phyloP scores from a whole-genome alignment of 768 basidiomycete species.

The Agaricus sinodeliciosus region DNA sequence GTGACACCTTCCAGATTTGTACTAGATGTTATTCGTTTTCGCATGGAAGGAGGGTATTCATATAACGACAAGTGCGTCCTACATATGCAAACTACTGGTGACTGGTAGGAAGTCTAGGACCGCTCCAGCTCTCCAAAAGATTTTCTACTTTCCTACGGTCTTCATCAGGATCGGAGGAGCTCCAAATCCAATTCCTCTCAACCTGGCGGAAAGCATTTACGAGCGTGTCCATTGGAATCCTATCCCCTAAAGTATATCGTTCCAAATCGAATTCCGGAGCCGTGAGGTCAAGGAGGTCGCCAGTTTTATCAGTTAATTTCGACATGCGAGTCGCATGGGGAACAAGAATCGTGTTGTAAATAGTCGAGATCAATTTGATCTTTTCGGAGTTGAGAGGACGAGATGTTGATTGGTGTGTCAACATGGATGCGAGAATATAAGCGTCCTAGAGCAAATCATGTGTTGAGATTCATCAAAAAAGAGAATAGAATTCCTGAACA shows the following conservation, averaged over 20 bases:
- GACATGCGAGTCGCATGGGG: conserved; percentile 20
- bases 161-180: conserved; percentile 18
- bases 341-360: conserved; percentile 20
- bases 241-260: conserved; percentile 19
- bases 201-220: conserved; percentile 14
- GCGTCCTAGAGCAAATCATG: conserved; percentile 30
- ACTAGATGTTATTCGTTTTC: too few relatives aligned
- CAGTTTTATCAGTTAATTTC: conserved; percentile 8
- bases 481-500: background rate
- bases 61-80: too few relatives aligned
- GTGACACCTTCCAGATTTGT: too few relatives aligned
- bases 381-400: conserved; percentile 15
- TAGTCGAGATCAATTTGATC: conserved; percentile 14
- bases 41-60: too few relatives aligned
- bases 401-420: conserved; percentile 27
- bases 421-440: conserved; percentile 28
- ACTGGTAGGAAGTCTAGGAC: background rate
- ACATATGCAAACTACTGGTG: background rate
- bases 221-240: conserved; percentile 17
- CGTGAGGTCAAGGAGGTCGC: conserved; percentile 10
- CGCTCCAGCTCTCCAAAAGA: conserved; percentile 7
- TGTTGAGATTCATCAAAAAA: conserved; percentile 20
- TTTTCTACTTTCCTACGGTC: conserved; percentile 18
- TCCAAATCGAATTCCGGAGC: conserved; percentile 18
- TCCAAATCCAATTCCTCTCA: conserved; percentile 20